A percentile compares a stretch with the other conserved stretches of the same genome.
Conservation (phyloP, 2,329 filamentous ascomycete species). For the Phoma herbarum region DNA sequence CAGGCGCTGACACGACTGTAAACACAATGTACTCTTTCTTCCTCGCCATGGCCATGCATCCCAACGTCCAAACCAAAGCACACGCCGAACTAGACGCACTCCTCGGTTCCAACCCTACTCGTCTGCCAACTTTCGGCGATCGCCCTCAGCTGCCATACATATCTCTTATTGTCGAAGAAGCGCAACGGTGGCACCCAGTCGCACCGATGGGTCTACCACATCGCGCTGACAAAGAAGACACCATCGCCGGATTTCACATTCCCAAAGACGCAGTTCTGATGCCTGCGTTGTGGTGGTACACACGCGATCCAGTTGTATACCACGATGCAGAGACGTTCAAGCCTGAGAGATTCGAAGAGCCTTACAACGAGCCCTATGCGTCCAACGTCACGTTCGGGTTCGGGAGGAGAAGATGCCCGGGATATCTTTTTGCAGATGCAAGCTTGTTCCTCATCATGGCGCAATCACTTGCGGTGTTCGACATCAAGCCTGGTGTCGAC, state of each 20-base stretch:
- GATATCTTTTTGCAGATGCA: conserved; percentile 54
- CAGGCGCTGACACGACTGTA: conserved; percentile 54
- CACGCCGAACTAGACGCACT: conserved; percentile 59
- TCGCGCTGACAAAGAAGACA: conserved; percentile 44
- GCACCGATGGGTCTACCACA: conserved; percentile 46
- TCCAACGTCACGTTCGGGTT: conserved; percentile 49
- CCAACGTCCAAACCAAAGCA: conserved; percentile 58
- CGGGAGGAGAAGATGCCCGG: conserved; percentile 56
- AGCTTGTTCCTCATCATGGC: conserved; percentile 54
- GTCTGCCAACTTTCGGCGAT: conserved; percentile 60
- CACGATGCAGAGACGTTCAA: conserved; percentile 52
- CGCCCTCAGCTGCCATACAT: conserved; percentile 52
- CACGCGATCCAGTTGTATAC: conserved; percentile 52
- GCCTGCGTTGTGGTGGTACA: conserved; percentile 53
- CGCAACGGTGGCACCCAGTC: conserved; percentile 54
- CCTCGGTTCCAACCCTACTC: conserved; percentile 49
- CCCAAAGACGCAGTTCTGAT: conserved; percentile 52
- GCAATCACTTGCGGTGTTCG: conserved; percentile 59
- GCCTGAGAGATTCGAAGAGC: conserved; percentile 54
- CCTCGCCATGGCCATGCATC: conserved; percentile 62
- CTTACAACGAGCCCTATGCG: conserved; percentile 51
- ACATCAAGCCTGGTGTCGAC: conserved; percentile 51
- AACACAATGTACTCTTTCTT: conserved; percentile 56
- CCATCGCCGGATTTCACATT: conserved; percentile 51
- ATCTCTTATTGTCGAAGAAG: conserved; percentile 48